Evolutionary conservation across 2,329 filamentous ascomycete genomes (phyloP).

Genomic region (Penicillium corylophilum): DNA sequence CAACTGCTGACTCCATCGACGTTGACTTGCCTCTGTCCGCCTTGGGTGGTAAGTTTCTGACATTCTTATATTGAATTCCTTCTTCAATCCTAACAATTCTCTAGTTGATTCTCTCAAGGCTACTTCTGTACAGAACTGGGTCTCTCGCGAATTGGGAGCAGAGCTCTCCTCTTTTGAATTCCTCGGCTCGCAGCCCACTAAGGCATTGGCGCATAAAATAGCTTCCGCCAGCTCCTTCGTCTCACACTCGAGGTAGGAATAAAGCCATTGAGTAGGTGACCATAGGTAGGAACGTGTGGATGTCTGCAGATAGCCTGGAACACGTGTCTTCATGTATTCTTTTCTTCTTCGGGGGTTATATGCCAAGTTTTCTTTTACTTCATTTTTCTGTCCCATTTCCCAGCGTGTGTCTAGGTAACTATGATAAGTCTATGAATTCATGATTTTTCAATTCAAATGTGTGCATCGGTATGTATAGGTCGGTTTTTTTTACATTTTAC

Average conservation of each 20-base stretch:
- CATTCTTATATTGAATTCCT: not conserved
- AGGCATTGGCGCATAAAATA: slow-evolving; percentile 20
- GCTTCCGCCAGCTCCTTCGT: slow-evolving; percentile 18
- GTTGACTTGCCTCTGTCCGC: slow-evolving; percentile 22
- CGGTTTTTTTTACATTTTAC: not conserved
- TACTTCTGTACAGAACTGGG: slow-evolving; percentile 24
- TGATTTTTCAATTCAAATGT: not conserved
- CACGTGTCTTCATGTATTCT: not conserved
- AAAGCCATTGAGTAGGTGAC: not conserved
- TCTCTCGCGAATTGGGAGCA: slow-evolving; percentile 19
- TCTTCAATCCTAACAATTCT: slow-evolving; percentile 3
- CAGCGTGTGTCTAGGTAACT: not conserved
- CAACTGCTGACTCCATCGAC: slow-evolving; percentile 21
- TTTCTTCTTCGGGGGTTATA: not conserved
- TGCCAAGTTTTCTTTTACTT: not conserved
- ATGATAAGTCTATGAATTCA: not conserved
- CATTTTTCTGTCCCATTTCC: not conserved
- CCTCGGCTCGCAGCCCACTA: slow-evolving; percentile 22
- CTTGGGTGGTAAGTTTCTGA: slow-evolving; percentile 16
- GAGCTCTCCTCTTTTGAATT: slow-evolving; percentile 25
- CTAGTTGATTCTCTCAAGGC: slow-evolving; percentile 25
- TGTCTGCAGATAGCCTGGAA: not conserved
- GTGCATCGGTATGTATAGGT: not conserved
- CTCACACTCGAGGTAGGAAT: slow-evolving; percentile 9
- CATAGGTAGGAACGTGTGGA: not conserved